Evolutionary conservation across 306 rosid species (phyloP).

Genomic region (Sophora flavescens): DNA sequence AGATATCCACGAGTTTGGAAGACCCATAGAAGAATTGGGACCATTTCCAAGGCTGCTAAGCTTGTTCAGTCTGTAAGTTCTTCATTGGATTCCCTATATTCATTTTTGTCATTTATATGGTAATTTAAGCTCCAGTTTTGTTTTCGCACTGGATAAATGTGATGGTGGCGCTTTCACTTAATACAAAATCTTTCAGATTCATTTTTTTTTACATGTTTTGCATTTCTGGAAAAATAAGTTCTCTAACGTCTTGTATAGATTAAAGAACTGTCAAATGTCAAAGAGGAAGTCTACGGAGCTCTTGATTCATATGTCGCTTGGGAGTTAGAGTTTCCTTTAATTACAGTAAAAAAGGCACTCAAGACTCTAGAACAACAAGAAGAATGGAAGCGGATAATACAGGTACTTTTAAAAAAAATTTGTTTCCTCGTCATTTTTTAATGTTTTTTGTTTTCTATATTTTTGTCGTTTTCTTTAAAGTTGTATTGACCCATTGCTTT

Average conservation of each 20-base stretch:
- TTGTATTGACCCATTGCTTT: constrained; percentile 16
- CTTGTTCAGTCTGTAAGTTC: constrained; percentile 80
- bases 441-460: constrained; percentile 4
- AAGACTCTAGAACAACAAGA: constrained; percentile 75
- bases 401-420: constrained; percentile 54
- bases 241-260: constrained; percentile 54
- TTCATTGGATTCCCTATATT: background rate
- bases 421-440: background rate
- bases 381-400: constrained; percentile 95
- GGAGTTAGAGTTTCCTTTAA: constrained; percentile 93
- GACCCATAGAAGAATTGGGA: constrained; percentile 75
- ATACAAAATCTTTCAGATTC: constrained; percentile 11
- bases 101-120: constrained; percentile 11
- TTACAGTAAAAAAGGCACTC: constrained; percentile 87
- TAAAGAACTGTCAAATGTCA: constrained; percentile 83
- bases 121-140: constrained; percentile 21
- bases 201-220: constrained; percentile 9
- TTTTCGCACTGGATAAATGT: constrained; percentile 4
- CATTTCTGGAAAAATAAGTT: constrained; percentile 34
- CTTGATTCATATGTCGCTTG: constrained; percentile 98
- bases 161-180: background rate
- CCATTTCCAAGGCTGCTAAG: constrained; percentile 82
- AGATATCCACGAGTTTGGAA: constrained; percentile 96
- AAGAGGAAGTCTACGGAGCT: constrained; percentile 98
- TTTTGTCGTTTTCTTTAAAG: constrained; percentile 1